Conservation (phyloP, 306 rosid species). For the Prunus campanulata region DNA sequence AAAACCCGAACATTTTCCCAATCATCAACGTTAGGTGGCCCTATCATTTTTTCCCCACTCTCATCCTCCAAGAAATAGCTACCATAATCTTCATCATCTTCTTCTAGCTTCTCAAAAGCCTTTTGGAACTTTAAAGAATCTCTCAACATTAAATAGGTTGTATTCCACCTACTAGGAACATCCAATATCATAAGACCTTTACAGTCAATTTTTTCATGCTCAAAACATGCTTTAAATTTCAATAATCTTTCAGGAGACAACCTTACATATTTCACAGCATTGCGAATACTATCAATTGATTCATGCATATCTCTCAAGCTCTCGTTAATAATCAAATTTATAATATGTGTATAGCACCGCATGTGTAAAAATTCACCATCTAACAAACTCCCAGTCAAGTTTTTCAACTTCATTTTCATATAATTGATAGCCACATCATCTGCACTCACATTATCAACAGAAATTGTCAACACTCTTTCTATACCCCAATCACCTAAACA, state of each 20-base stretch:
- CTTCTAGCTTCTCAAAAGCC: background rate
- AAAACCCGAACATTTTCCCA: background rate
- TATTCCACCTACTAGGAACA: background rate
- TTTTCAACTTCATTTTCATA: background rate
- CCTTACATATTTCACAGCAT: background rate
- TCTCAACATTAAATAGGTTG: conserved; percentile 8
- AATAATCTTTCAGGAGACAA: background rate
- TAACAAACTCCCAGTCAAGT: background rate
- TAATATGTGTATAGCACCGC: background rate
- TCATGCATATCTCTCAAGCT: background rate
- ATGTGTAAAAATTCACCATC: background rate
- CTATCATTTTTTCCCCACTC: background rate
- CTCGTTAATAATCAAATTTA: background rate
- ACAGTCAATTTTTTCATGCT: background rate
- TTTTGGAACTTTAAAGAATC: background rate
- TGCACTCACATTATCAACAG: background rate
- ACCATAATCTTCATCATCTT: background rate
- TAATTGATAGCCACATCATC: background rate
- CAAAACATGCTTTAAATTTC: background rate
- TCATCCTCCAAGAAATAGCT: background rate
- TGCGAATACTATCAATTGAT: background rate
- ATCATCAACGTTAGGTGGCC: background rate
- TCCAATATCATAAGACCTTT: background rate
- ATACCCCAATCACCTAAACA: background rate
- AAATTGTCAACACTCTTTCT: background rate